A percentile compares a stretch with the other conserved stretches of the same genome.
Conservation (phyloP, 2,329 filamentous ascomycete species). For the Uncinocarpus reesii region DNA sequence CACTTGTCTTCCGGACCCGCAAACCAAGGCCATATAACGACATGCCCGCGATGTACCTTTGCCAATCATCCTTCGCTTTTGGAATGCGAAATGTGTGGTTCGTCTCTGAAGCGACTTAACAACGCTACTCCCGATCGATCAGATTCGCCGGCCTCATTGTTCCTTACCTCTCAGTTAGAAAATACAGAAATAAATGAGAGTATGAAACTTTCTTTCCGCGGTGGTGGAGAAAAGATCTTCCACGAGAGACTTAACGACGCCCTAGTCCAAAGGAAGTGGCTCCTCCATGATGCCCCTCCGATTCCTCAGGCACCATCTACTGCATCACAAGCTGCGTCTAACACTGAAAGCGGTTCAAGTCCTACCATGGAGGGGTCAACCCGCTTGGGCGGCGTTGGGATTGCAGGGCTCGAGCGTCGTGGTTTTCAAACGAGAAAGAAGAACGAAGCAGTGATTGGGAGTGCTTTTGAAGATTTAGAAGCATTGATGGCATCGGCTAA, state of each 20-base stretch:
- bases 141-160: slow-evolving; percentile 67
- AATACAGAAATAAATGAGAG: slow-evolving; percentile 57
- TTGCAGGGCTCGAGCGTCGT: slow-evolving; percentile 81
- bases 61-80: slow-evolving; percentile 78
- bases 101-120: slow-evolving; percentile 52
- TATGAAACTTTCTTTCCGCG: slow-evolving; percentile 85
- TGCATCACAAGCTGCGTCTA: slow-evolving; percentile 12
- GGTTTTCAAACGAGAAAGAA: slow-evolving; percentile 78
- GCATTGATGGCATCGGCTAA: slow-evolving; percentile 96
- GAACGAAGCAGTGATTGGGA: slow-evolving; percentile 85
- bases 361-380: slow-evolving; percentile 19
- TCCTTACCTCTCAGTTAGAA: slow-evolving; percentile 38
- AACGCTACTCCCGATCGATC: slow-evolving; percentile 37
- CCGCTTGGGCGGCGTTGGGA: slow-evolving; percentile 60
- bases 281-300: slow-evolving; percentile 79
- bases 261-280: slow-evolving; percentile 89
- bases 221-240: slow-evolving; percentile 80
- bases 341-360: slow-evolving; percentile 18
- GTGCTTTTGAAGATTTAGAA: slow-evolving; percentile 89
- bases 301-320: slow-evolving; percentile 52
- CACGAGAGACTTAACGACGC: slow-evolving; percentile 78
- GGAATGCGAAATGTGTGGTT: slow-evolving; percentile 85
- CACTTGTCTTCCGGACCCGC: too few relatives aligned
- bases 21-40: slow-evolving; percentile 22
- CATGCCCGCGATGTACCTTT: slow-evolving; percentile 84